Evolutionary conservation across 2,329 filamentous ascomycete species (phyloP).

Genomic region (Cordyceps pruinosa): DNA sequence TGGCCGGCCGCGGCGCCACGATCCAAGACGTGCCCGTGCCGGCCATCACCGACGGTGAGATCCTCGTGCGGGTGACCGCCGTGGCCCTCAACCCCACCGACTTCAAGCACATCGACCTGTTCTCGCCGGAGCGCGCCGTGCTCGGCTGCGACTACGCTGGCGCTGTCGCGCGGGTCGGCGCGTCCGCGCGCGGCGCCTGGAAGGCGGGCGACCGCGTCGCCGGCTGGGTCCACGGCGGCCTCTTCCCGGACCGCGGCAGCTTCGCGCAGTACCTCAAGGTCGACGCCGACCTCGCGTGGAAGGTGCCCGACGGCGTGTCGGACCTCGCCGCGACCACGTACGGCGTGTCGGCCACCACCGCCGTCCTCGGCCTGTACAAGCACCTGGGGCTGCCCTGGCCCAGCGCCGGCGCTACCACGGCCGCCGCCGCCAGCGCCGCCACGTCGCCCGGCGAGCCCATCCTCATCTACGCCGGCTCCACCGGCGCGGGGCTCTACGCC

Average conservation of each 20-base stretch:
- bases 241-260: conserved; percentile 20
- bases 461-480: conserved; percentile 43
- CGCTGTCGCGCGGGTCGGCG: conserved; percentile 23
- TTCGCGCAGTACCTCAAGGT: conserved; percentile 23
- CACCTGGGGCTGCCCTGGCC: conserved; percentile 19
- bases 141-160: conserved; percentile 28
- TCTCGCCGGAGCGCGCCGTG: conserved; percentile 23
- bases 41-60: conserved; percentile 15
- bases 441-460: conserved; percentile 28
- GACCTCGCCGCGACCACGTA: conserved; percentile 24
- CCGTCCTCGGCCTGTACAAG: conserved; percentile 20
- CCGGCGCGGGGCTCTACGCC: conserved; percentile 37
- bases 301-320: conserved; percentile 17
- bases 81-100: conserved; percentile 28
- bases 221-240: conserved; percentile 20
- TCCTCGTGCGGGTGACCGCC: conserved; percentile 24
- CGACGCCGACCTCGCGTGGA: conserved; percentile 20
- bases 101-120: conserved; percentile 22
- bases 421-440: no score
- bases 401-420: conserved; percentile 7
- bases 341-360: conserved; percentile 21
- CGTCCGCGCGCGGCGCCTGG: conserved; percentile 12
- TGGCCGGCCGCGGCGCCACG: conserved; percentile 2
- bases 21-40: conserved; percentile 11
- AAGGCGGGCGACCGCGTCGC: conserved; percentile 19